Percentiles rank a stretch among this genome's conserved stretches.
Evolutionary conservation across 345 rosid genomes (phyloP).

Genomic region (Clarkia xantiana): DNA sequence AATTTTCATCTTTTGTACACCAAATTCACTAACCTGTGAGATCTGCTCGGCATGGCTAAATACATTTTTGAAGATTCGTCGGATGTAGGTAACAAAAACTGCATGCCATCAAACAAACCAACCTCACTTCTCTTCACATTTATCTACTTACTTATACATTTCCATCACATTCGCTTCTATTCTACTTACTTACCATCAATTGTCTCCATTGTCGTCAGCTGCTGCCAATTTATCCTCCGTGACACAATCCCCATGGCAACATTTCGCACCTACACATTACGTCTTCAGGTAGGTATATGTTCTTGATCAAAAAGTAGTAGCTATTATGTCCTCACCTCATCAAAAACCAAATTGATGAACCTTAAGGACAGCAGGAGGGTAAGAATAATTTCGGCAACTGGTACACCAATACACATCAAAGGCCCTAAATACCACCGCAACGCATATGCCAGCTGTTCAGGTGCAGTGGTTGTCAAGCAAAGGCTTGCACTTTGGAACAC

Average conservation of each 20-base stretch:
- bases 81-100: conserved; percentile 75
- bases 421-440: conserved; percentile 82
- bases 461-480: conserved; percentile 85
- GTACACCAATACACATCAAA: conserved; percentile 54
- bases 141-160: no score
- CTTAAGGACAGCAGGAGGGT: conserved; percentile 80
- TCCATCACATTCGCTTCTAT: background rate
- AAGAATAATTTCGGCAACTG: conserved; percentile 76
- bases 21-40: conserved; percentile 50
- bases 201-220: conserved; percentile 64
- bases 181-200: conserved; percentile 45
- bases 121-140: background rate
- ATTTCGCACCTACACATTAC: conserved; percentile 50
- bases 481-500: conserved; percentile 86
- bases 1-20: background rate
- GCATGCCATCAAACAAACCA: conserved; percentile 9
- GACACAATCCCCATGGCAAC: conserved; percentile 85
- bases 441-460: conserved; percentile 83
- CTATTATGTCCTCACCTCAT: conserved; percentile 41
- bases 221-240: conserved; percentile 81
- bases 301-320: background rate
- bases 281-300: background rate
- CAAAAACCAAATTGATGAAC: conserved; percentile 78
- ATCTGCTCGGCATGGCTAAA: conserved; percentile 89
- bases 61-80: conserved; percentile 79